Evolutionary conservation across 208 protist species (phyloP).

Genomic region (Trypanosoma brucei): DNA sequence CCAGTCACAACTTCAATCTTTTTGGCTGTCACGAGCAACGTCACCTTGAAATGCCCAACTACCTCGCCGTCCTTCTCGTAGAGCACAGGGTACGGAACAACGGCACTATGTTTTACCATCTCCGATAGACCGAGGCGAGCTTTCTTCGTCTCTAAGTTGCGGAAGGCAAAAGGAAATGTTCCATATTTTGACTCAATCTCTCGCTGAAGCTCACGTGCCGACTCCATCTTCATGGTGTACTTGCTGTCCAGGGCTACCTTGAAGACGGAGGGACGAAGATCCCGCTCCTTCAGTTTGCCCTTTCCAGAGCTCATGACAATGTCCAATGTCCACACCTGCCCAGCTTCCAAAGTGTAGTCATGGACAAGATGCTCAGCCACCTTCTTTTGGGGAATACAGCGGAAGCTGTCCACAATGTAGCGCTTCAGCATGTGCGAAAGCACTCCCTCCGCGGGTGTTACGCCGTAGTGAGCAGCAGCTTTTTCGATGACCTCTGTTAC

Average conservation of each 20-base stretch:
- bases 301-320: slow-evolving; percentile 87
- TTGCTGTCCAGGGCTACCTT: slow-evolving; percentile 93
- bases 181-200: slow-evolving; percentile 93
- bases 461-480: slow-evolving; percentile 90
- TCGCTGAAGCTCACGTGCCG: slow-evolving; percentile 91
- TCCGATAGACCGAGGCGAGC: slow-evolving; percentile 94
- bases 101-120: slow-evolving; percentile 93
- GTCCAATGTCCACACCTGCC: slow-evolving; percentile 91
- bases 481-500: slow-evolving; percentile 95
- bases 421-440: slow-evolving; percentile 97
- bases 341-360: slow-evolving; percentile 89
- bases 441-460: slow-evolving; percentile 95
- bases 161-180: slow-evolving; percentile 95
- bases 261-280: slow-evolving; percentile 90
- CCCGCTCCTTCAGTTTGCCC: slow-evolving; percentile 88
- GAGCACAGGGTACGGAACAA: slow-evolving; percentile 97
- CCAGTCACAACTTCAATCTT: slow-evolving; percentile 88
- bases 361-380: slow-evolving; percentile 93
- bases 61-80: slow-evolving; percentile 91
- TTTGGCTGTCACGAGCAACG: slow-evolving; percentile 86
- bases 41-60: slow-evolving; percentile 90
- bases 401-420: slow-evolving; percentile 97
- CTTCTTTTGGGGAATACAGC: slow-evolving; percentile 91
- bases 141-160: slow-evolving; percentile 92
- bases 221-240: slow-evolving; percentile 97